These are phyloP conservation scores for Paramecium caudatum DNA, from an alignment of 73 alveolate genomes.

Conservation along the genomic window DNA sequence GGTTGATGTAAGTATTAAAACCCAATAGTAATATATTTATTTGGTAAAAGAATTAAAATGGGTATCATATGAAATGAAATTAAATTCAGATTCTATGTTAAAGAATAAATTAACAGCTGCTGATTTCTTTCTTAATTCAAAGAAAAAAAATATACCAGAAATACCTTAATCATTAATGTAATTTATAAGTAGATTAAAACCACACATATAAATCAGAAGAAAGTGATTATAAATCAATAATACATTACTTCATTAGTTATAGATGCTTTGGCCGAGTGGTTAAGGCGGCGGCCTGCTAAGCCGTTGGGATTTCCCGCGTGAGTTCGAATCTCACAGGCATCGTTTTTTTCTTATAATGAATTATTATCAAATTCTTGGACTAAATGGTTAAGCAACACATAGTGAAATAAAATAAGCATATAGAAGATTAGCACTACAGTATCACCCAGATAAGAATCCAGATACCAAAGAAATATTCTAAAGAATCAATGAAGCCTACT, in stretches of 20 bases:
- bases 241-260: no score
- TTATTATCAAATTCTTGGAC: conserved; percentile 23
- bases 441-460: conserved; percentile 98
- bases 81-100: conserved; percentile 1
- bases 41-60: conserved; percentile 6
- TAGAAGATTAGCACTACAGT: conserved; percentile 71
- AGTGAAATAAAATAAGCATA: conserved; percentile 25
- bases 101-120: conserved; percentile 21
- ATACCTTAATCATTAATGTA: conserved; percentile 21
- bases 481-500: conserved; percentile 96
- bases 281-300: conserved; percentile 97
- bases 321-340: conserved; percentile 95
- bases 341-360: conserved; percentile 78
- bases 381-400: neutral
- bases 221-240: no score
- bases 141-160: neutral
- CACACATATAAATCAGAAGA: conserved; percentile 2
- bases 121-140: conserved; percentile 28
- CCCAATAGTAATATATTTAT: conserved; percentile 25
- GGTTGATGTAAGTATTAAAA: conserved; percentile 18
- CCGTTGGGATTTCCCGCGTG: conserved; percentile 97
- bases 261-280: conserved; percentile 97
- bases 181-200: conserved; percentile 36
- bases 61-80: conserved; percentile 26
- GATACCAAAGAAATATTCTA: conserved; percentile 90